Conservation (phyloP, 192 early-diverging fungal species). For the Phlyctochytrium bullatum region DNA sequence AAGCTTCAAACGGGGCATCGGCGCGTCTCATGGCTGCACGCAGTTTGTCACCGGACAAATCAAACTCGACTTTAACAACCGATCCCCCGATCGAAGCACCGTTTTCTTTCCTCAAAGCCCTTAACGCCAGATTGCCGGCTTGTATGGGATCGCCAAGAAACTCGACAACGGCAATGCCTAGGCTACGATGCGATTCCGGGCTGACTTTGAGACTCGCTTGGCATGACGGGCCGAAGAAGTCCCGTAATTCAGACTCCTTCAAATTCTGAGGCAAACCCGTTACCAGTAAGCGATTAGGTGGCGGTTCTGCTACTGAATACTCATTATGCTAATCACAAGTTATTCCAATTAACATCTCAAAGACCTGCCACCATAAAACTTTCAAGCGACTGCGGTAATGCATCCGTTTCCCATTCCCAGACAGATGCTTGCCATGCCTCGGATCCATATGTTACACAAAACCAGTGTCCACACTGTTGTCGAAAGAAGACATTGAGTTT, state of each 20-base stretch:
- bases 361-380: too few relatives aligned
- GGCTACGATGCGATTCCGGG: background rate
- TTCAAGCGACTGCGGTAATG: too few relatives aligned
- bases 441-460: too few relatives aligned
- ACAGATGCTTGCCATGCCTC: too few relatives aligned
- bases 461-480: too few relatives aligned
- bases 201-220: slow-evolving; percentile 7
- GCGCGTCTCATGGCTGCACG: slow-evolving; percentile 26
- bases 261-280: slow-evolving; percentile 19
- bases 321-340: too few relatives aligned
- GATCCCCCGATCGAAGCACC: background rate
- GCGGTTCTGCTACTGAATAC: too few relatives aligned
- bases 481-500: too few relatives aligned
- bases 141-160: slow-evolving; percentile 1
- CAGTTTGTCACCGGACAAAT: background rate
- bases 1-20: slow-evolving; percentile 53
- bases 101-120: background rate
- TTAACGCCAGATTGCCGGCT: background rate
- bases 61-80: background rate
- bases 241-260: background rate
- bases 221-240: slow-evolving; percentile 9
- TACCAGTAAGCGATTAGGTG: slow-evolving; percentile 4
- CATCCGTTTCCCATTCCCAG: too few relatives aligned
- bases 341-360: too few relatives aligned
- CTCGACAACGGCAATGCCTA: background rate